Evolutionary conservation across 192 early-diverging fungal genomes (phyloP), one percentile per base, ranked within the genome.

Genomic region (Phycomyces blakesleeanus): DNA sequence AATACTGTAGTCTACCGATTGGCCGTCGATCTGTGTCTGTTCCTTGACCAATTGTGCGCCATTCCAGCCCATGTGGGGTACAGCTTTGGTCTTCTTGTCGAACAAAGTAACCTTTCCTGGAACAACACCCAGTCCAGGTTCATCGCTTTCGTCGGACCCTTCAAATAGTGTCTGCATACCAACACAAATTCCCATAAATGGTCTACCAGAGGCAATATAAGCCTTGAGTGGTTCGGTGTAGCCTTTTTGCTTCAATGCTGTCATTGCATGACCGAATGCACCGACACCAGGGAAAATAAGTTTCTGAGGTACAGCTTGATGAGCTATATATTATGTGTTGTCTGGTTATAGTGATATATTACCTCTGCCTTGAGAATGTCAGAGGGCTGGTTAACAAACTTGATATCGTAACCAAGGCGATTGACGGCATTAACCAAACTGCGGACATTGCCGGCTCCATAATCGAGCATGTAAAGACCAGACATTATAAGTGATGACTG

Each of bases 1-100:
- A n/a, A 86, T 71, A 24, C 70, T 72, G 42, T 63, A 75, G 16
- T 52, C 27, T 18, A 63, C 59, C 34, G 24, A 38, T 62, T 63
- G 51, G 26, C 64, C 65, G 22, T 40, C 44, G 2, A 58, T 40
- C 22, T 69, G 59, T 9, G 64, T 61, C 44, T 70, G 62, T 14
- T 76, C 69, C 22, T 84, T 80, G 5, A 76, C 57, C 11, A 76
- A 53, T 14, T 76, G 55, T 3, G 88, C 81, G 14, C 77, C 74
- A 74, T 99, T 99, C 96, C 96, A 98, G 11, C 96, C 98, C 85
- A 99, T 98, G 73, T 99, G 98, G 6, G 98, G 98, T 25, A 99
- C 98, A 0, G 93, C 64, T 73, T 98, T 97, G 41, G 71, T 81
- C 3, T 63, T 51, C 15, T 65, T 71, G 71, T 89, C 76, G 73